Evolutionary conservation across 2,329 filamentous ascomycete species (phyloP), one percentile per base, ranked within the genome.

Genomic region (Colletotrichum zoysiae): DNA sequence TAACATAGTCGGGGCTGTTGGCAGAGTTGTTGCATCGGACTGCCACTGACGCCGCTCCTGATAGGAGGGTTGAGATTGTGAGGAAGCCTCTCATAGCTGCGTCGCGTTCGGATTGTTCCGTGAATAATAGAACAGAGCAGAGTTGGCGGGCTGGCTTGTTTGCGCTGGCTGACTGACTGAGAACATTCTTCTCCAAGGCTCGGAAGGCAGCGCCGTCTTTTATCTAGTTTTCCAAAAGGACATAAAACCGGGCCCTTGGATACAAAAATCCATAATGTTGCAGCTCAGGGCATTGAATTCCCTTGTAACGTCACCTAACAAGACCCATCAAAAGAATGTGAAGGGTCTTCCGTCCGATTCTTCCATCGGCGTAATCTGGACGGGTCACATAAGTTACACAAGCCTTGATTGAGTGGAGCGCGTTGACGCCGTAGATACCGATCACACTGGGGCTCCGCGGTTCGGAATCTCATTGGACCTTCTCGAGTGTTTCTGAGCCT

Each of bases 1-100:
- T 78, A 50, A 84, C 71, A 67, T 82, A 84, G 76, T 83, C 81
- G 51, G 77, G 80, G 12, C 5, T 44, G 42, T 65, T 23, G 11
- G 30, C 50, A 20, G 66, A 64, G 50, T 56, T 68, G 46, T 30
- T 40, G 26, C 23, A 58, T 42, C 50, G 58, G 14, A 67, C 44
- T 18, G 56, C 46, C 23, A 48, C 57, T 23, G 65, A 57, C 14
- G 65, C 56, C 14, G 63, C 63, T 50, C 63, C 63, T 11, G 63
- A 65, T 5, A 65, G 63, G 16, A 65, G 63, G 40, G 63, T 11
- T 3, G 42, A 65, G 16, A 53, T 50, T 1, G 63, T 65, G 30
- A 65, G 42, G 44, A 59, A 38, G 30, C 53, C 33, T 23, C 53
- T 35, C 63, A 65, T 65, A 12, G 30, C n/a, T 48, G 42, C 6